phyloP scores from a whole-genome alignment of 176 grass and related monocot species.

The Pharus latifolius region DNA sequence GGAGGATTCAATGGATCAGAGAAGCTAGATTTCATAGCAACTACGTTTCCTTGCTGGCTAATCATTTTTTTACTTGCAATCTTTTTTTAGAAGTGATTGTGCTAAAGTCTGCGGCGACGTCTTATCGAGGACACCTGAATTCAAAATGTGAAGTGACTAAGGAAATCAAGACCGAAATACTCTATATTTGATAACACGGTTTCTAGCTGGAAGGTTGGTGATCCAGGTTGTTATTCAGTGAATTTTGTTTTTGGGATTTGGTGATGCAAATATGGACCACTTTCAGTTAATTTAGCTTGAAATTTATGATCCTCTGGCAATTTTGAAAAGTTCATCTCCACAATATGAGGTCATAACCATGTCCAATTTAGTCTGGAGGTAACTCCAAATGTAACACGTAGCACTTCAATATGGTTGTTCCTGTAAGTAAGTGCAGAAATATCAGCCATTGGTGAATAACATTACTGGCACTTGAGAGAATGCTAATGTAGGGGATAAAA shows the following conservation, averaged over 20 bases:
- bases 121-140: not conserved
- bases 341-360: conserved; percentile 14
- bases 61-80: not conserved
- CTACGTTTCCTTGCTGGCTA: not conserved
- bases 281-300: not conserved
- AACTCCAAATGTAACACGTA: not conserved
- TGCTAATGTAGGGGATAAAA: too few species aligned
- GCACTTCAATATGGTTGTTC: not conserved
- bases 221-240: conserved; percentile 21
- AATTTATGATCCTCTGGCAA: too few species aligned
- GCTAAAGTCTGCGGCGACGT: not conserved
- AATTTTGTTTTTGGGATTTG: conserved; percentile 10
- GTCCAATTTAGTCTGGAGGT: conserved; percentile 6
- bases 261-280: not conserved
- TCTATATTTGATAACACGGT: not conserved
- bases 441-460: not conserved
- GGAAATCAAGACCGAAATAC: not conserved
- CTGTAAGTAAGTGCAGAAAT: not conserved
- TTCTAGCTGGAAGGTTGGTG: conserved; percentile 23
- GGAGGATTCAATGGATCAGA: not conserved
- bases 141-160: not conserved
- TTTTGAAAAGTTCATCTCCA: conserved; percentile 4
- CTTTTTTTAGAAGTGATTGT: conserved; percentile 6
- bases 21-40: not conserved
- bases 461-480: not conserved